Evolutionary conservation across 2,329 filamentous ascomycete genomes (phyloP), one percentile per base, ranked within the genome.

Genomic region (Aspergillus neotritici): DNA sequence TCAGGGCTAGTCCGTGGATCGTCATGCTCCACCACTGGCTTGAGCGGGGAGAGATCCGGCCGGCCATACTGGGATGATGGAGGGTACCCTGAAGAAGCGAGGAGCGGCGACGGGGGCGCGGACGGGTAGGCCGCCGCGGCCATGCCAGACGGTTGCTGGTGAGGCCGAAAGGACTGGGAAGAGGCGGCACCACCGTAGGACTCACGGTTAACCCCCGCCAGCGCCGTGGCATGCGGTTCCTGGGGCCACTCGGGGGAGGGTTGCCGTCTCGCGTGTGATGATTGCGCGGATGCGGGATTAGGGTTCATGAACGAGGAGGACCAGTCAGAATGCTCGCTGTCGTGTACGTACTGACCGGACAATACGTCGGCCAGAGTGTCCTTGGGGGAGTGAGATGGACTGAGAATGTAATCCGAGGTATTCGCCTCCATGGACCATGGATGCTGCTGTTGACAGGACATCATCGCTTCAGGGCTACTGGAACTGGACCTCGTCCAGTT

Each of bases 401-500:
- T 42, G 15, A 49, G 29, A 8, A 44, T 37, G 39, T 50, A 55
- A 29, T 35, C 40, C 33, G 43, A 41, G 17, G 49, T 45, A 25
- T 25, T 25, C 7, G 43, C 35, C 36, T 44, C 43, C 12, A 36
- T 46, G 14, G 41, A 44, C 35, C 48, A 51, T 36, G 46, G 33
- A 16, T 52, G 44, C 13, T 52, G 21, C 21, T 25, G 21, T 8
- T 25, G 53, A 43, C 37, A 41, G 36, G 53, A 31, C 31, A 49
- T 41, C 44, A 49, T 47, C 16, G 47, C 33, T 44, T 49, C 51
- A 14, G 52, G 47, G 30, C 38, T 50, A 48, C 44, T 47, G 28
- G 53, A 60, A 47, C 45, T 50, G 39, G 51, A 57, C 33, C 46
- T 47, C 33, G 52, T 28, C 61, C 60, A 62, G 37, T 48, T 51